Percentiles rank a stretch among this genome's conserved stretches.
phyloP scores from a whole-genome alignment of 2,329 filamentous ascomycete genomes.

The Ciborinia camelliae region DNA sequence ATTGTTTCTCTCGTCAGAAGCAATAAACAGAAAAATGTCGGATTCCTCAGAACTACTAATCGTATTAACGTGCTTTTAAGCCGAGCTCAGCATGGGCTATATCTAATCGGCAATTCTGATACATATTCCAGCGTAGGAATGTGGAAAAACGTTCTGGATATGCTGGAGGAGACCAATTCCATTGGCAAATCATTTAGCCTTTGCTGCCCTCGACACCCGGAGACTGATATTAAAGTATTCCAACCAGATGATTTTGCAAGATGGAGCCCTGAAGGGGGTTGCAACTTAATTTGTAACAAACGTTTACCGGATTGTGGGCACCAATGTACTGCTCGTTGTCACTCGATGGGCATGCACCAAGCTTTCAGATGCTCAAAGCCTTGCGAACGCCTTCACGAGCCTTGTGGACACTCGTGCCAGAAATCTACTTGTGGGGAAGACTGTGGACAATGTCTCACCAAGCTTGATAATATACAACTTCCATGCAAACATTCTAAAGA shows the following conservation, averaged over 20 bases:
- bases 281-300: slow-evolving; percentile 33
- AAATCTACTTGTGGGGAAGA: slow-evolving; percentile 42
- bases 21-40: slow-evolving; percentile 55
- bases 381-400: slow-evolving; percentile 43
- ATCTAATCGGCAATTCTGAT: slow-evolving; percentile 63
- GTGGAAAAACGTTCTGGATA: slow-evolving; percentile 58
- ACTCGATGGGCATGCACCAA: slow-evolving; percentile 47
- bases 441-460: slow-evolving; percentile 42
- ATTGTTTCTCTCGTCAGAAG: slow-evolving; percentile 69
- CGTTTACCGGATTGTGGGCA: slow-evolving; percentile 45
- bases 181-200: slow-evolving; percentile 53
- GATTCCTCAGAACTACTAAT: slow-evolving; percentile 64
- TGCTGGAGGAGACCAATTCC: slow-evolving; percentile 46
- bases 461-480: slow-evolving; percentile 35
- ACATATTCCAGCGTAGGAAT: slow-evolving; percentile 57
- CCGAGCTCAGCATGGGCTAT: slow-evolving; percentile 67
- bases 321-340: slow-evolving; percentile 45
- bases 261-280: slow-evolving; percentile 58
- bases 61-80: slow-evolving; percentile 67
- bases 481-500: slow-evolving; percentile 43
- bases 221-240: slow-evolving; percentile 38
- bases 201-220: slow-evolving; percentile 58
- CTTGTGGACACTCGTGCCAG: slow-evolving; percentile 47
- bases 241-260: slow-evolving; percentile 35
- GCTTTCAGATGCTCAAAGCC: slow-evolving; percentile 46